Percentiles rank a stretch among this genome's conserved stretches.
These are phyloP conservation scores for Pisolithus thermaeus DNA, from an alignment of 1,284 basidiomycete species.

Conservation along the genomic window DNA sequence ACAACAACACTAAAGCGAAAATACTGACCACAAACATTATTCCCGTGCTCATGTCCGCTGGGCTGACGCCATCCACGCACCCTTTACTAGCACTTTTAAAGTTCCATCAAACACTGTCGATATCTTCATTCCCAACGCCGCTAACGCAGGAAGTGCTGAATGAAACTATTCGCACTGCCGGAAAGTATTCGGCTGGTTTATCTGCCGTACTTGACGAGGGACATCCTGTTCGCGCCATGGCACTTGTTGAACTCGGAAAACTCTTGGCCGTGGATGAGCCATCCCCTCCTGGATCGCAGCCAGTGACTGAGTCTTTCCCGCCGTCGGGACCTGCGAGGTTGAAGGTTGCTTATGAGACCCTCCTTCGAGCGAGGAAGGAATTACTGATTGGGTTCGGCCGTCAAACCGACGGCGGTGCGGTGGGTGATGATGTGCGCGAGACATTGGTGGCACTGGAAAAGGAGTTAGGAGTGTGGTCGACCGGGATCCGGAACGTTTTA, in stretches of 20 bases:
- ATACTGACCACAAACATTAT: conserved; percentile 62
- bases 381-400: conserved; percentile 58
- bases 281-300: conserved; percentile 22
- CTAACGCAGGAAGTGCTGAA: conserved; percentile 50
- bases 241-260: conserved; percentile 77
- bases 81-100: conserved; percentile 74
- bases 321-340: conserved; percentile 61
- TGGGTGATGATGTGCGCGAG: conserved; percentile 53
- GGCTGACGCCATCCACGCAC: conserved; percentile 57
- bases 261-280: conserved; percentile 73
- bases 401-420: conserved; percentile 54
- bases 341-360: conserved; percentile 56
- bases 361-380: conserved; percentile 56
- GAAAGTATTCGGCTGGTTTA: conserved; percentile 53
- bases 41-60: conserved; percentile 51
- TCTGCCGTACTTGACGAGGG: conserved; percentile 51
- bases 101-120: conserved; percentile 61
- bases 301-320: conserved; percentile 39
- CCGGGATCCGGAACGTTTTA: conserved; percentile 25
- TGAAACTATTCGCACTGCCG: conserved; percentile 54
- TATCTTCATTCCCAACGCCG: conserved; percentile 41
- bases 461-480: conserved; percentile 61
- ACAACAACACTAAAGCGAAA: conserved; percentile 48
- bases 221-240: conserved; percentile 77
- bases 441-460: conserved; percentile 54